These are phyloP conservation scores for Clavispora carvajalis DNA, from an alignment of 805 yeast species.

Conservation along the genomic window DNA sequence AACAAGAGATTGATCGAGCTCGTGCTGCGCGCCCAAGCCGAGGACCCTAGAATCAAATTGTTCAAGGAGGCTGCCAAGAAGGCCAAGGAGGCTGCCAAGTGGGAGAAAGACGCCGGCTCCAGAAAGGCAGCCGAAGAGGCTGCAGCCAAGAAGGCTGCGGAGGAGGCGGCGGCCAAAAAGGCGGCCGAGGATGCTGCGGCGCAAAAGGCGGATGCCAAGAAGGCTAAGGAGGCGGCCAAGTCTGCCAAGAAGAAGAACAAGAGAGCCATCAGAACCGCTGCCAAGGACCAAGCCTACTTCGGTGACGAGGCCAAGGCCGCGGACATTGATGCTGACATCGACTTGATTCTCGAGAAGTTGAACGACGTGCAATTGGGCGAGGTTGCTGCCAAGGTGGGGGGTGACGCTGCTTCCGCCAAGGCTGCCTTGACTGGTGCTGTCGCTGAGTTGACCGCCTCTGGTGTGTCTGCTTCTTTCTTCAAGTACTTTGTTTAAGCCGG, in stretches of 20 bases:
- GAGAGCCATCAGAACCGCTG: slow-evolving; percentile 76
- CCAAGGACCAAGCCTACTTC: slow-evolving; percentile 79
- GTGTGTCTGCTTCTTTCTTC: slow-evolving; percentile 48
- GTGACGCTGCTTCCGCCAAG: slow-evolving; percentile 55
- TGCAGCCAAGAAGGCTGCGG: slow-evolving; percentile 80
- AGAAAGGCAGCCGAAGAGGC: slow-evolving; percentile 95
- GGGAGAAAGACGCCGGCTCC: slow-evolving; percentile 98
- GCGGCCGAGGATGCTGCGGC: slow-evolving; percentile 68
- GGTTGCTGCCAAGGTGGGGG: slow-evolving; percentile 63
- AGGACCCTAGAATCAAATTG: slow-evolving; percentile 91
- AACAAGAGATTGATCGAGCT: slow-evolving; percentile 81
- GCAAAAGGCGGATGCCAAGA: slow-evolving; percentile 59
- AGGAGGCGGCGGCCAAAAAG: slow-evolving; percentile 70
- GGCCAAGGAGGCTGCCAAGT: slow-evolving; percentile 89
- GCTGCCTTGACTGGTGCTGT: slow-evolving; percentile 52
- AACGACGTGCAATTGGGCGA: slow-evolving; percentile 74
- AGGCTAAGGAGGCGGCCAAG: slow-evolving; percentile 93
- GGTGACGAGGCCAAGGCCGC: slow-evolving; percentile 69
- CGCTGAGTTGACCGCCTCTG: slow-evolving; percentile 46
- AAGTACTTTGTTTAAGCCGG: slow-evolving; percentile 47
- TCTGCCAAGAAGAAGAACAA: slow-evolving; percentile 97
- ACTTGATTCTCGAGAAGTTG: slow-evolving; percentile 68
- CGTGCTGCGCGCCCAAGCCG: slow-evolving; percentile 80
- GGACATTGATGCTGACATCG: slow-evolving; percentile 73
- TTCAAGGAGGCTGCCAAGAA: slow-evolving; percentile 93